Evolutionary conservation across 257 asterid genomes (phyloP).

Genomic region (Solanum lycopersicoides): DNA sequence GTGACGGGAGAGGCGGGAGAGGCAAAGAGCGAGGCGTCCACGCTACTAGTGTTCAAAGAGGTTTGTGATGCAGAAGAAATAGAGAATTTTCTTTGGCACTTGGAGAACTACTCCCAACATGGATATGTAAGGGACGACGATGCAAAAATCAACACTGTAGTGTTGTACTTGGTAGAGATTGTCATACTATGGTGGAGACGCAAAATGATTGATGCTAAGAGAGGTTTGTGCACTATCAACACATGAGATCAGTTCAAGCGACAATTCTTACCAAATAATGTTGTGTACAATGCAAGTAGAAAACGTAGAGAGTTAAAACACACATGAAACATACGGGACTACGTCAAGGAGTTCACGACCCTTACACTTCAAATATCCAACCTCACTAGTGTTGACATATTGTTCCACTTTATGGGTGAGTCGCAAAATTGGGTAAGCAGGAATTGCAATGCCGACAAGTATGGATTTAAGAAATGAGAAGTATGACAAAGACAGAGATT

Average conservation of each 20-base stretch:
- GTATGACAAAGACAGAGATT: no score
- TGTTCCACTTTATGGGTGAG: background rate
- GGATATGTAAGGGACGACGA: background rate
- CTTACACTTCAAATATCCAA: background rate
- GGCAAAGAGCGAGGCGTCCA: background rate
- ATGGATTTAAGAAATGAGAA: no score
- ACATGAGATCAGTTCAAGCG: background rate
- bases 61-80: background rate
- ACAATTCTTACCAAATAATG: background rate
- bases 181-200: background rate
- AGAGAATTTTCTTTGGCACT: background rate
- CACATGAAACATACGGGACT: background rate
- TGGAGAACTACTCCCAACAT: background rate
- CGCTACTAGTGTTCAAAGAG: background rate
- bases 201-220: background rate
- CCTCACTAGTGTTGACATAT: background rate
- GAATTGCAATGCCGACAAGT: background rate
- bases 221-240: background rate
- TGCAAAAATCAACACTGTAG: background rate
- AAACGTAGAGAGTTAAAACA: background rate
- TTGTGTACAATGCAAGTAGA: background rate
- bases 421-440: background rate
- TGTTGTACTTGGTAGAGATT: background rate
- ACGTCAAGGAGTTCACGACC: background rate
- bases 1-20: background rate